A percentile compares a stretch with the other conserved stretches of the same genome.
These are phyloP conservation scores for Hymenoscyphus salicellus DNA, from an alignment of 2,329 filamentous ascomycete genomes.

Conservation along the genomic window DNA sequence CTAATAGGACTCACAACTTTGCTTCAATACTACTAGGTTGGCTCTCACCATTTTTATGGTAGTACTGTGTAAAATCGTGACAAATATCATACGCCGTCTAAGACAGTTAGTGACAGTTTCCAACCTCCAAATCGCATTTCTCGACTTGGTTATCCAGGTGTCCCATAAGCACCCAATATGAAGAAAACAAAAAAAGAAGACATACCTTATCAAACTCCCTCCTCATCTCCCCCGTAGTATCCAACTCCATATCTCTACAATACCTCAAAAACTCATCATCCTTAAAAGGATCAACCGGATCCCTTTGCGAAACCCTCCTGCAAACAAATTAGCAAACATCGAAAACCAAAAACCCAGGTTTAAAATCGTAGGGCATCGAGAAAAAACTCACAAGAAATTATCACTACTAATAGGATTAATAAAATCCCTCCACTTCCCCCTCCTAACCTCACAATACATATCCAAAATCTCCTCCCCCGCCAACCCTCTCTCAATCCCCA, in stretches of 20 bases:
- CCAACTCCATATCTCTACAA: conserved; percentile 6
- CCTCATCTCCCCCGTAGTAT: conserved; percentile 7
- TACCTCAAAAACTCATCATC: conserved; percentile 37
- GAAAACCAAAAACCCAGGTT: too few relatives aligned
- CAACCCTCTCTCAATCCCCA: conserved; percentile 37
- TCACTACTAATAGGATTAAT: conserved; percentile 41
- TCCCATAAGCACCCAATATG: too few relatives aligned
- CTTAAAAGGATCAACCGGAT: conserved; percentile 38
- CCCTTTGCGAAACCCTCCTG: conserved; percentile 25
- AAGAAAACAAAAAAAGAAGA: background rate
- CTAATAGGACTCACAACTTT: background rate
- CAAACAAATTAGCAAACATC: background rate
- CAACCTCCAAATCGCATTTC: background rate
- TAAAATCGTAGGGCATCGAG: too few relatives aligned
- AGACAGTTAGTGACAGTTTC: conserved; percentile 5
- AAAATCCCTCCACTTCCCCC: conserved; percentile 37
- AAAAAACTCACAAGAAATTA: conserved; percentile 39
- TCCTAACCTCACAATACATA: conserved; percentile 40
- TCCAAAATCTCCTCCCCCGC: conserved; percentile 39
- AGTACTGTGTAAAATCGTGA: conserved; percentile 10
- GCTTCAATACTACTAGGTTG: background rate
- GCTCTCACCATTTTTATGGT: background rate
- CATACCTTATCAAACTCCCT: conserved; percentile 10
- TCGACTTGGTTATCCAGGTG: too few relatives aligned
- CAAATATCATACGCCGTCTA: conserved; percentile 7